Evolutionary conservation across 139 green algal species (phyloP).

Genomic region (Chlorella sp.): DNA sequence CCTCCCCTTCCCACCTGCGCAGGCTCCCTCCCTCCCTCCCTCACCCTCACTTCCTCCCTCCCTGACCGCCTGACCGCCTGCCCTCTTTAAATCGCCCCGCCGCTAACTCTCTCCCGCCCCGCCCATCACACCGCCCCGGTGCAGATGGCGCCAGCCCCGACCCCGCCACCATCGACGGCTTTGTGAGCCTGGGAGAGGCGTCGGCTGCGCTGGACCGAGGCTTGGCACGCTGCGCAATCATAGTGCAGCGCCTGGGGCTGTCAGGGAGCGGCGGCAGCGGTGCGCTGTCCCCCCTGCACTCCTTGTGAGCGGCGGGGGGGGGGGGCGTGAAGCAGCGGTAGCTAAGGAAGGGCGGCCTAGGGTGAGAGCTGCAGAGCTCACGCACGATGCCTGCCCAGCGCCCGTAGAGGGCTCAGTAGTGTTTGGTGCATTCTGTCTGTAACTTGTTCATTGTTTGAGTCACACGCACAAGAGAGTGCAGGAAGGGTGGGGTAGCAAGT

Average conservation of each 20-base stretch:
- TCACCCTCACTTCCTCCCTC: too few relatives aligned
- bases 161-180: constrained; percentile 13
- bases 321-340: too few relatives aligned
- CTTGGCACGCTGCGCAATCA: background rate
- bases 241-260: background rate
- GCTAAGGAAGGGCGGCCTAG: too few relatives aligned
- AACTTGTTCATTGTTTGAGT: background rate
- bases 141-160: background rate
- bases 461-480: background rate
- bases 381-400: too few relatives aligned
- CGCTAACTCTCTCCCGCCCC: too few relatives aligned
- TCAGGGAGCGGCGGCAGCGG: background rate
- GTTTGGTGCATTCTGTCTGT: too few relatives aligned
- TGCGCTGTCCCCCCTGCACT: background rate
- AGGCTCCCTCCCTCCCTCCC: too few relatives aligned
- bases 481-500: too few relatives aligned
- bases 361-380: too few relatives aligned
- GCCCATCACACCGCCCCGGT: background rate
- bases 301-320: background rate
- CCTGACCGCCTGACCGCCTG: too few relatives aligned
- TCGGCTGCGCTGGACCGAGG: constrained; percentile 24
- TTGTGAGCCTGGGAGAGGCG: constrained; percentile 38
- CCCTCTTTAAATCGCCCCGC: too few relatives aligned
- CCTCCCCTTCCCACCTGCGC: background rate
- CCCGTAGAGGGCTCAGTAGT: too few relatives aligned